Percentiles rank a stretch among this genome's conserved stretches.
Conservation (phyloP, 768 basidiomycete species). For the Tephrocybe sp. region DNA sequence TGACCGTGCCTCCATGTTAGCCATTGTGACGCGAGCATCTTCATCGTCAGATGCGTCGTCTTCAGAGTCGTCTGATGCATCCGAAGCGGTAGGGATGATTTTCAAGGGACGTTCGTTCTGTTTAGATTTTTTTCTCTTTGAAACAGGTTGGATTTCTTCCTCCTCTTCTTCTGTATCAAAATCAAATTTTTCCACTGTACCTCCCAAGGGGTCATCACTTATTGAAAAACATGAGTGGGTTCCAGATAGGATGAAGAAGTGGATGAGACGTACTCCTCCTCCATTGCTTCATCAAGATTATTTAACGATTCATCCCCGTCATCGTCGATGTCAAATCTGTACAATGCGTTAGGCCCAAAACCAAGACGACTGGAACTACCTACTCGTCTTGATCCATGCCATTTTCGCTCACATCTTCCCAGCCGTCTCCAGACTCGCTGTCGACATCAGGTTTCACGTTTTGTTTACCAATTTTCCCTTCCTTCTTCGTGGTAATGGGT, state of each 20-base stretch:
- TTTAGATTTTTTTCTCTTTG: conserved; percentile 53
- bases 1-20: conserved; percentile 82
- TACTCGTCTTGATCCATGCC: conserved; percentile 36
- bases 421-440: conserved; percentile 44
- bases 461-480: conserved; percentile 24
- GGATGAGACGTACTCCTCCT: conserved; percentile 33
- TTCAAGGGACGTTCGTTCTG: conserved; percentile 46
- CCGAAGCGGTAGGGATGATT: conserved; percentile 52
- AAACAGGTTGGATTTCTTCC: conserved; percentile 29
- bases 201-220: conserved; percentile 53
- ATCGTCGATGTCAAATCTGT: conserved; percentile 41
- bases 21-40: conserved; percentile 62
- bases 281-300: conserved; percentile 51
- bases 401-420: conserved; percentile 61
- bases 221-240: conserved; percentile 14
- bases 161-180: conserved; percentile 62
- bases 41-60: conserved; percentile 49
- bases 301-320: conserved; percentile 37
- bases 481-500: not conserved
- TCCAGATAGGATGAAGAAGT: not conserved
- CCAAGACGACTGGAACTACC: conserved; percentile 1
- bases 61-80: conserved; percentile 48
- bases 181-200: conserved; percentile 59
- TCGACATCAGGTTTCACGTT: conserved; percentile 22
- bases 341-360: conserved; percentile 40